Base-by-base conservation (phyloP, 306 rosid species). In the Sicyos edulis region DNA sequence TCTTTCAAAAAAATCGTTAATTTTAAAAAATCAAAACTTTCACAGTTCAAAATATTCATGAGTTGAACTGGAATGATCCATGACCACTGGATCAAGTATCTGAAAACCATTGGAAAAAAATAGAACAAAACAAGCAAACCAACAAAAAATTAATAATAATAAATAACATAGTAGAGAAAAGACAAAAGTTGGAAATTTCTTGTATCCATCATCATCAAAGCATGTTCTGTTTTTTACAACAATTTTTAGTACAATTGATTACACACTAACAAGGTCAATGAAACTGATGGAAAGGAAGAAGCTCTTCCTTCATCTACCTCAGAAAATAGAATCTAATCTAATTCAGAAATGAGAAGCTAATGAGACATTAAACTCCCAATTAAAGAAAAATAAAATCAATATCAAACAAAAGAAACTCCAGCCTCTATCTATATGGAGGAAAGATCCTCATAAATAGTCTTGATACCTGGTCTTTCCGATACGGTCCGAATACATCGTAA, bases 381-480 rank as follows among this genome's bases (percentile, higher is more conserved):
- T 5, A 66, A 17, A 58, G 68, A 44, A 26, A 32, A 75, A 40
- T 59, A 82, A 82, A 61, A 29, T 4, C 47, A 42, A 61, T 69
- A 83, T 73, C 80, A 74, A 58, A 65, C 45, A 70, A 78, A 80
- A 78, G 73, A 81, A 73, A 83, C 42, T 70, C 65, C 50, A 34
- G 61, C 54, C 50, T 63, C 70, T 63, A 68, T 61, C 88, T 95
- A 95, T 80, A 95, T 82, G 53, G 97, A 91, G 42, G 99, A 95
- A 74, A 95, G 92, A 77, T 95, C 99, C 78, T 95, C 99, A 71
- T 95, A 95, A 76, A 91, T 84, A 49, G 91, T 91, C 86, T 89
- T 95, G 84, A 91, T 95, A 37, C 97, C 97, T 58, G 96, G 96
- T 75, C 99, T 85, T 78, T 91, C 97, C 0, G 95, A 89, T 44